These are phyloP conservation scores for Pseudogymnoascus sp. DNA, from an alignment of 2,329 filamentous ascomycete genomes.

Conservation along the genomic window DNA sequence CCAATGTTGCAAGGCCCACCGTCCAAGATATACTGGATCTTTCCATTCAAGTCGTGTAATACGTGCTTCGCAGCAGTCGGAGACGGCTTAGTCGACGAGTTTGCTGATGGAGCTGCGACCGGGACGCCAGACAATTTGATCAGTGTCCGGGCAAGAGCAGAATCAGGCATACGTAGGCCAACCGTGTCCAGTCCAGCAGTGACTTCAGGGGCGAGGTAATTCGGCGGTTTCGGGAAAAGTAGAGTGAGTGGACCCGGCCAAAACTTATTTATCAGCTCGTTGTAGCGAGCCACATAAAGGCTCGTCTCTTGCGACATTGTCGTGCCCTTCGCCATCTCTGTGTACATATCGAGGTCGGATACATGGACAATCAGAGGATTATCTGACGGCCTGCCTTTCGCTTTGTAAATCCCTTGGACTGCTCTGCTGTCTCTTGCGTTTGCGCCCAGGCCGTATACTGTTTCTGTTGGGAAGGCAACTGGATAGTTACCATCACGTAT, in stretches of 20 bases:
- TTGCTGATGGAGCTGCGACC: constrained; percentile 86
- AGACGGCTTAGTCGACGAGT: constrained; percentile 86
- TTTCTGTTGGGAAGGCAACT: constrained; percentile 95
- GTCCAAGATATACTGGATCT: constrained; percentile 81
- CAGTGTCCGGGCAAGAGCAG: constrained; percentile 76
- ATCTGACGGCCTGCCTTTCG: constrained; percentile 84
- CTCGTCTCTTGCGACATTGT: constrained; percentile 20
- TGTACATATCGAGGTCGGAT: constrained; percentile 69
- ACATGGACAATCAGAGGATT: constrained; percentile 95
- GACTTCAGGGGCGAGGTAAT: constrained; percentile 75
- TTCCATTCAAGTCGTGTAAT: constrained; percentile 69
- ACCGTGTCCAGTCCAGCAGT: constrained; percentile 81
- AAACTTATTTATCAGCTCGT: constrained; percentile 68
- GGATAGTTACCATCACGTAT: constrained; percentile 61
- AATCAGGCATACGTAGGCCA: constrained; percentile 81
- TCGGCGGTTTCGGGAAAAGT: constrained; percentile 66
- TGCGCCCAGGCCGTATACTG: constrained; percentile 93
- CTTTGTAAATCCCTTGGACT: constrained; percentile 84
- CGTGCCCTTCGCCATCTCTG: constrained; percentile 27
- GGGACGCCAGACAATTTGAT: constrained; percentile 71
- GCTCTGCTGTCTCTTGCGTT: constrained; percentile 81
- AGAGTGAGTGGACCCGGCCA: constrained; percentile 96
- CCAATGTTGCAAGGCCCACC: constrained; percentile 81
- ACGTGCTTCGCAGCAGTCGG: constrained; percentile 90
- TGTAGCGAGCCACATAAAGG: constrained; percentile 43